Conservation (phyloP, 73 alveolate species). For the Paramecium tetraurelia region DNA sequence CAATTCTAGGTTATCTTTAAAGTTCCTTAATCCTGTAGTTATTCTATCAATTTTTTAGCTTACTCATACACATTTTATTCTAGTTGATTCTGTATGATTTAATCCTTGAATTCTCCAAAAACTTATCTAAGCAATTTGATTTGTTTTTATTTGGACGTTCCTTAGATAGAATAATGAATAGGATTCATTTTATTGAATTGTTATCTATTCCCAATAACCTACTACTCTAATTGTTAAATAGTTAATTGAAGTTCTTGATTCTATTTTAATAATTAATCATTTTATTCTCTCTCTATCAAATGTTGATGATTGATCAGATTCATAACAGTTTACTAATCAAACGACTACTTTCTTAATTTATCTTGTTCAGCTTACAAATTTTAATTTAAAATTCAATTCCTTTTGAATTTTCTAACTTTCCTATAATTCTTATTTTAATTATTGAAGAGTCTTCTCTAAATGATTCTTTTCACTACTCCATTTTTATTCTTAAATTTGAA, state of each 20-base stretch:
- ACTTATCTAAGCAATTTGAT: not conserved
- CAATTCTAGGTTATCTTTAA: not conserved
- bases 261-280: not conserved
- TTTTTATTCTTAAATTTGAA: not conserved
- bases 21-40: not conserved
- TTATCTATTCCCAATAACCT: not conserved
- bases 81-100: not conserved
- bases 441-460: not conserved
- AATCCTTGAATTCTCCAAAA: not conserved
- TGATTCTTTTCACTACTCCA: not conserved
- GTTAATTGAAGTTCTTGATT: not conserved
- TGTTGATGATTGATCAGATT: not conserved
- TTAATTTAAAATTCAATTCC: not conserved
- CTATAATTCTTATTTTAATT: not conserved
- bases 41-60: not conserved
- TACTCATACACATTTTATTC: not conserved
- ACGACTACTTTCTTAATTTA: not conserved
- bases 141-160: not conserved
- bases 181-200: not conserved
- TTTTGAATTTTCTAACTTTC: not conserved
- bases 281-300: not conserved
- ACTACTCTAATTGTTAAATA: not conserved
- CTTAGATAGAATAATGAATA: not conserved
- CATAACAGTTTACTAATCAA: not conserved
- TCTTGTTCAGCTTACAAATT: not conserved